Evolutionary conservation across 306 rosid species (phyloP), one percentile per base, ranked within the genome.

Genomic region (Cicer yamashitae): DNA sequence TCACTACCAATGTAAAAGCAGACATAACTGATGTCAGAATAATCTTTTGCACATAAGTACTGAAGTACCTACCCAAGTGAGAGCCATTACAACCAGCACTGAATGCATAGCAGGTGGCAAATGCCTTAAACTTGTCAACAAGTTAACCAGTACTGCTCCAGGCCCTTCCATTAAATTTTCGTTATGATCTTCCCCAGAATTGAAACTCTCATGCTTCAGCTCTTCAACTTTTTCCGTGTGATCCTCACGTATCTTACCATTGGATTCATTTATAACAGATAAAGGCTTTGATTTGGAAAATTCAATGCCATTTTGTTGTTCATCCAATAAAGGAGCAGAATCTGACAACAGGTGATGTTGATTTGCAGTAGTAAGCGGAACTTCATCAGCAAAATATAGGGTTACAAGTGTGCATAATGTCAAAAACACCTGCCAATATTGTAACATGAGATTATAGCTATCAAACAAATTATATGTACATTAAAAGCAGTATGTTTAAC

Each of bases 21-120:
- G 34, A 67, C 25, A 64, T 45, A 62, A 38, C 5, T 20, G 51
- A 46, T 14, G 46, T 61, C 38, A 86, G 54, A 18, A 59, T 13
- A 78, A 67, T 22, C 64, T 46, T 67, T 84, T 30, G 44, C 60
- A 15, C 47, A 86, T 50, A 40, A 78, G 48, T 45, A 81, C 70
- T 38, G 65, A 7, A 52, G 45, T 65, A 77, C 86, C 17, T 89
- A 96, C 99, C 99, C 99, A 96, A 71, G 91, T 96, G 76, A 96
- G 96, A 83, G 97, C 92, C 99, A 96, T 96, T 66, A 96, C 99
- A 78, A 90, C 52, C 76, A 94, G 93, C 84, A 96, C 99, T 7
- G 99, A 83, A 83, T 96, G 96, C 99, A 96, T 96, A 6, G 98
- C 88, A 54, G 97, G 99, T 39, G 98, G 99, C 87, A 96, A 83